Conservation (phyloP, 2,329 filamentous ascomycete species). For the Lasiodiplodia sp. region DNA sequence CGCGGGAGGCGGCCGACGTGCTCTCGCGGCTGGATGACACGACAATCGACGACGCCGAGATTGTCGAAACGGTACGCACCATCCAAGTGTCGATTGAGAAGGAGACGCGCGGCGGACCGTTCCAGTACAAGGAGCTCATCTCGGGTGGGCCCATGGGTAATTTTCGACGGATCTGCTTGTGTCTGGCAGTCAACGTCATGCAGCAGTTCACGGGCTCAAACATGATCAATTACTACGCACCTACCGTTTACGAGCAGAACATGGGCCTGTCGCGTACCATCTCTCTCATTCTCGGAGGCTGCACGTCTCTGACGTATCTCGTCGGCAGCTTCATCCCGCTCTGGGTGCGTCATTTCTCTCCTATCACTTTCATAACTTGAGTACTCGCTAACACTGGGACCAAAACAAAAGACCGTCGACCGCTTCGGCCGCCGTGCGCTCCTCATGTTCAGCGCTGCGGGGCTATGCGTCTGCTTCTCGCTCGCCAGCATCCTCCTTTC, state of each 20-base stretch:
- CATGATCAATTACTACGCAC: constrained; percentile 53
- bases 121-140: constrained; percentile 47
- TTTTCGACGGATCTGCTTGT: constrained; percentile 44
- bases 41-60: constrained; percentile 32
- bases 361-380: not conserved
- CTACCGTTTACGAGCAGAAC: constrained; percentile 48
- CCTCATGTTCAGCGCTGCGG: constrained; percentile 51
- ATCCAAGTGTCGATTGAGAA: constrained; percentile 47
- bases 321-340: constrained; percentile 52
- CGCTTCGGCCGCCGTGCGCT: constrained; percentile 51
- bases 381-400: constrained; percentile 17
- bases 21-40: not conserved
- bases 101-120: constrained; percentile 43
- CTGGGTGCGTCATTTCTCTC: constrained; percentile 8
- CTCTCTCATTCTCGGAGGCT: constrained; percentile 61
- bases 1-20: constrained; percentile 38
- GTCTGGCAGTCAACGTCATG: constrained; percentile 44
- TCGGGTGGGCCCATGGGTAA: constrained; percentile 41
- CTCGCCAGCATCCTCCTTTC: constrained; percentile 49
- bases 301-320: constrained; percentile 49
- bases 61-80: constrained; percentile 42
- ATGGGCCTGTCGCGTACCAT: constrained; percentile 55
- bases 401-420: constrained; percentile 45
- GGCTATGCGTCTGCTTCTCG: constrained; percentile 54
- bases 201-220: constrained; percentile 49